Evolutionary conservation across 352 stramenopile species (phyloP).

Genomic region (Phytophthora palmivora): DNA sequence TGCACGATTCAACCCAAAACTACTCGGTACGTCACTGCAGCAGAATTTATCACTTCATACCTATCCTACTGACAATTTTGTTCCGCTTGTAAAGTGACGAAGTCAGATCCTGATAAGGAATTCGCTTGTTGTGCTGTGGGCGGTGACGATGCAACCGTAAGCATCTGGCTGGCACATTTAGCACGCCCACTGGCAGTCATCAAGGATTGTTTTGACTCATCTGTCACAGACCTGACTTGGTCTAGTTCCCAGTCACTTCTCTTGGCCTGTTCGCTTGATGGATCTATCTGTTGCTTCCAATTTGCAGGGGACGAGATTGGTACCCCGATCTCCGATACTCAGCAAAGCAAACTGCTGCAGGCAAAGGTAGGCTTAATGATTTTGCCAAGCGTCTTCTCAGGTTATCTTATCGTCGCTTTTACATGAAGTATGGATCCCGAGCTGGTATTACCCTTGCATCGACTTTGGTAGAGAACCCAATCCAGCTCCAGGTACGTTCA

Average conservation of each 20-base stretch:
- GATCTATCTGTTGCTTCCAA: constrained; percentile 86
- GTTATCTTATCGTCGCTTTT: neutral
- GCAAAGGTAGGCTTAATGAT: constrained; percentile 54
- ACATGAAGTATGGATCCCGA: constrained; percentile 76
- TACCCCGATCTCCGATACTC: constrained; percentile 65
- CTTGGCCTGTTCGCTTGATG: constrained; percentile 80
- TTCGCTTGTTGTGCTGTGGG: constrained; percentile 88
- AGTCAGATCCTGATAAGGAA: constrained; percentile 69
- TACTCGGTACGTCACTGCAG: constrained; percentile 52
- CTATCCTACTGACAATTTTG: no score
- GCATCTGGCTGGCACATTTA: constrained; percentile 86
- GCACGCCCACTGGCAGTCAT: constrained; percentile 78
- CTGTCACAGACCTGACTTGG: constrained; percentile 86
- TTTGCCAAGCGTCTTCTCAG: neutral
- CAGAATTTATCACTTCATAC: no score
- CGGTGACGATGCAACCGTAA: constrained; percentile 85
- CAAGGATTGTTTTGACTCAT: constrained; percentile 86
- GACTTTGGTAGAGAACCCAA: constrained; percentile 81
- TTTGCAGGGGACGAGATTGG: constrained; percentile 74
- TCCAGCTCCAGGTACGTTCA: constrained; percentile 70
- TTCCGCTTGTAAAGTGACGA: constrained; percentile 42
- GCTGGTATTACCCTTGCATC: constrained; percentile 83
- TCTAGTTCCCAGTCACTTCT: constrained; percentile 62
- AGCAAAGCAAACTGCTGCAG: constrained; percentile 85
- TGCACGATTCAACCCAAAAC: constrained; percentile 84